Conservation (phyloP, 805 yeast genomes). For the Ascoidea asiatica region DNA sequence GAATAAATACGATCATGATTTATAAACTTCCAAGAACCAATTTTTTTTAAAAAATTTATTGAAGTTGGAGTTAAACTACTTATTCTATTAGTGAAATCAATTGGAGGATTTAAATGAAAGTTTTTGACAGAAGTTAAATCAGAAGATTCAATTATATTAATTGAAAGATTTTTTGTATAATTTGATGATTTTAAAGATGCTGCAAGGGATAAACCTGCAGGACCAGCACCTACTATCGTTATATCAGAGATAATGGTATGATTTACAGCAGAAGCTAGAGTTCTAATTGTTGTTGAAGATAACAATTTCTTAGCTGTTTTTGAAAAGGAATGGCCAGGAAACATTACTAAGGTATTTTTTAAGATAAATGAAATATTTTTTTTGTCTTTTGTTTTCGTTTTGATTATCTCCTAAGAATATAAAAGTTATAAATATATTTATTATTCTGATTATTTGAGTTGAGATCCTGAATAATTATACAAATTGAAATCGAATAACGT, state of each 20-base stretch:
- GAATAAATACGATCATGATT: conserved; percentile 58
- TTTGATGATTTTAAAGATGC: conserved; percentile 67
- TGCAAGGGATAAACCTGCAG: conserved; percentile 84
- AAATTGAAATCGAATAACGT: no score
- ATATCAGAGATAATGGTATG: conserved; percentile 33
- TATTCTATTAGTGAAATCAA: conserved; percentile 60
- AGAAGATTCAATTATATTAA: conserved; percentile 65
- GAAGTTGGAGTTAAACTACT: conserved; percentile 79
- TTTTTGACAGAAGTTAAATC: conserved; percentile 36
- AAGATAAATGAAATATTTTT: no score
- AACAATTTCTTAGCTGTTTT: no score
- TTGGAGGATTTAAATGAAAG: conserved; percentile 33
- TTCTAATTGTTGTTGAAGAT: no score
- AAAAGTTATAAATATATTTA: no score
- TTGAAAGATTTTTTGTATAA: conserved; percentile 39
- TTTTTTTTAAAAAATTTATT: conserved; percentile 45
- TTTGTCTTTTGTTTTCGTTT: no score
- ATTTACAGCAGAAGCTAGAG: neutral
- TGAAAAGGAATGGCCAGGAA: no score
- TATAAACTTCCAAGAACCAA: conserved; percentile 68
- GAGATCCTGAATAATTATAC: no score
- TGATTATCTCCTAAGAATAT: no score
- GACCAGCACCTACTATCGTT: conserved; percentile 91
- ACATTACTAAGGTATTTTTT: no score
- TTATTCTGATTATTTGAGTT: no score